Evolutionary conservation across 257 asterid genomes (phyloP).

Genomic region (Eucommia ulmoides): DNA sequence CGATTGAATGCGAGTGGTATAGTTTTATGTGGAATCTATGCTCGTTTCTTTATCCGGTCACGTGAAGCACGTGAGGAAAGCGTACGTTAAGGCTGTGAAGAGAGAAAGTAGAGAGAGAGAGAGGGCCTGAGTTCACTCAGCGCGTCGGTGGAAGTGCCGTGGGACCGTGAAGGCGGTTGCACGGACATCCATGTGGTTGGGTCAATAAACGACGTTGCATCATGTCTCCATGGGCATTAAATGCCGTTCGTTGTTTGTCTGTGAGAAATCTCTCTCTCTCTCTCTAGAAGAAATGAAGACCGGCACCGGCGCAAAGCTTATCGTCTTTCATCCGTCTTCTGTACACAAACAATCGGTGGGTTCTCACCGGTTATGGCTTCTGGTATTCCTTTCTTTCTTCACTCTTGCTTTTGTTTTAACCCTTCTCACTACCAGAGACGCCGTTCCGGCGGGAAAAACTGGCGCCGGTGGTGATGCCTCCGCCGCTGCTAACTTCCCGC

Average conservation of each 20-base stretch:
- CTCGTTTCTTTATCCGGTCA: no score
- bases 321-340: neutral
- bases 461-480: neutral
- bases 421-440: neutral
- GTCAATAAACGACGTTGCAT: neutral
- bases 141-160: no score
- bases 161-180: no score
- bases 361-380: slow-evolving; percentile 1
- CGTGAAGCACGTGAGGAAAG: no score
- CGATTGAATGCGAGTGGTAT: no score
- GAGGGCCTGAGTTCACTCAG: no score
- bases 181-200: neutral
- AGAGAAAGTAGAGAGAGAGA: no score
- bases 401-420: neutral
- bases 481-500: neutral
- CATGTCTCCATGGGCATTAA: no score
- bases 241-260: no score
- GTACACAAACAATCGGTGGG: neutral
- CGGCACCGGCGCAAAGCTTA: neutral
- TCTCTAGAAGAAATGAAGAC: neutral
- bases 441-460: neutral
- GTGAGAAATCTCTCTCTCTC: no score
- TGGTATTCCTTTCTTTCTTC: neutral
- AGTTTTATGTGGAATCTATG: no score
- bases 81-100: no score